Percentiles rank a stretch among this genome's conserved stretches.
Conservation (phyloP, 805 yeast species). For the Naumovozyma castellii region DNA sequence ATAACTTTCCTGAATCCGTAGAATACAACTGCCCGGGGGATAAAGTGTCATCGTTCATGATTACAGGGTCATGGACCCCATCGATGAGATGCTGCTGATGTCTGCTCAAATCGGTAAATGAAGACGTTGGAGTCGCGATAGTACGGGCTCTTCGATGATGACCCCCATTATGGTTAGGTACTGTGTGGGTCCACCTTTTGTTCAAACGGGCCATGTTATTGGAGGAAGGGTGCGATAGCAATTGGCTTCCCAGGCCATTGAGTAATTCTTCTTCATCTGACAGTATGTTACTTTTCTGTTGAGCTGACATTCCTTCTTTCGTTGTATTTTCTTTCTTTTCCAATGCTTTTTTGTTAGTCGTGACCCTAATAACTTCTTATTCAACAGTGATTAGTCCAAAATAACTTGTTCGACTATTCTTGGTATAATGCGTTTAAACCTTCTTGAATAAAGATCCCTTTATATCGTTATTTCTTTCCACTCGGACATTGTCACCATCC, state of each 20-base stretch:
- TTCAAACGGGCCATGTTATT: background rate
- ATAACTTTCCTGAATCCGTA: slow-evolving; percentile 83
- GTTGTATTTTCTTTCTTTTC: too few relatives aligned
- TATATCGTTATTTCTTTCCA: too few relatives aligned
- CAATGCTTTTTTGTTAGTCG: too few relatives aligned
- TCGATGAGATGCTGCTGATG: background rate
- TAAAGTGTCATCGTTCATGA: slow-evolving; percentile 38
- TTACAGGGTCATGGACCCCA: slow-evolving; percentile 20
- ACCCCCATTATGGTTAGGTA: background rate
- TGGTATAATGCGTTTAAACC: too few relatives aligned
- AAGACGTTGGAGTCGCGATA: background rate
- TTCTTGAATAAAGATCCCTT: too few relatives aligned
- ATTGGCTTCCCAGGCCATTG: background rate
- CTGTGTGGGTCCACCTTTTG: background rate
- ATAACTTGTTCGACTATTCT: too few relatives aligned
- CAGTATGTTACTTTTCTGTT: background rate
- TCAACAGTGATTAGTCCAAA: too few relatives aligned
- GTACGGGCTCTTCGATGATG: background rate
- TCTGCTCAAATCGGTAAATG: background rate
- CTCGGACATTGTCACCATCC: too few relatives aligned
- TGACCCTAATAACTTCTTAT: too few relatives aligned
- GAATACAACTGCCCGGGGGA: slow-evolving; percentile 91
- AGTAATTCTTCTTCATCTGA: background rate
- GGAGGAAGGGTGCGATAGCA: background rate
- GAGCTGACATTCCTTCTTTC: too few relatives aligned